Percentiles rank a stretch among this genome's conserved stretches.
phyloP scores from a whole-genome alignment of 2,329 filamentous ascomycete genomes.

The Talaromyces sp. region DNA sequence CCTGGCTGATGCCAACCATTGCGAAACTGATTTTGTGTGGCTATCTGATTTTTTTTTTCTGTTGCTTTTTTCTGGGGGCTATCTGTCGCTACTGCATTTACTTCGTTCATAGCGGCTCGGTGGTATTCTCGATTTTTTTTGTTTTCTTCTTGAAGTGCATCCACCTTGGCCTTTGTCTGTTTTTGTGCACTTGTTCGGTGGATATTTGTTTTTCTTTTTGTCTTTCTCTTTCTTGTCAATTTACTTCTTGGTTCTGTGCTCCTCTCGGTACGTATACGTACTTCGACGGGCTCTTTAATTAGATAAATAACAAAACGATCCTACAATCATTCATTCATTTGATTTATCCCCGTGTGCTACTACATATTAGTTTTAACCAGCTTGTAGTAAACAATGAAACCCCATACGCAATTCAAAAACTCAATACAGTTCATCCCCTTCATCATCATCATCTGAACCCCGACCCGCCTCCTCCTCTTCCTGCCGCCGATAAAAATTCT shows the following conservation, averaged over 20 bases:
- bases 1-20: neutral
- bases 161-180: slow-evolving; percentile 10
- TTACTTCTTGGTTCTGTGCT: neutral
- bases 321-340: neutral
- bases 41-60: neutral
- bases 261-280: neutral
- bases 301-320: neutral
- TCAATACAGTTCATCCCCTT: neutral
- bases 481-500: neutral
- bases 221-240: neutral
- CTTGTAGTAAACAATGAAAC: no score
- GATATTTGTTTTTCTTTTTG: neutral
- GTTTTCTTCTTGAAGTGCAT: neutral
- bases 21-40: neutral
- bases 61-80: slow-evolving; percentile 9
- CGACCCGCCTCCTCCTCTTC: neutral
- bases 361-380: no score
- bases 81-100: slow-evolving; percentile 12
- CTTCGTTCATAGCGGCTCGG: slow-evolving; percentile 6
- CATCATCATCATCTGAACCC: neutral
- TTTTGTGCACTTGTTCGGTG: neutral
- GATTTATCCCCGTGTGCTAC: no score
- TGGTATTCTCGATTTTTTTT: slow-evolving; percentile 12
- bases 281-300: neutral
- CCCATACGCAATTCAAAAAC: no score